Percentiles rank a stretch among this genome's conserved stretches.
These are phyloP conservation scores for Plasmodium gallinaceum DNA, from an alignment of 169 alveolate genomes.

Conservation along the genomic window DNA sequence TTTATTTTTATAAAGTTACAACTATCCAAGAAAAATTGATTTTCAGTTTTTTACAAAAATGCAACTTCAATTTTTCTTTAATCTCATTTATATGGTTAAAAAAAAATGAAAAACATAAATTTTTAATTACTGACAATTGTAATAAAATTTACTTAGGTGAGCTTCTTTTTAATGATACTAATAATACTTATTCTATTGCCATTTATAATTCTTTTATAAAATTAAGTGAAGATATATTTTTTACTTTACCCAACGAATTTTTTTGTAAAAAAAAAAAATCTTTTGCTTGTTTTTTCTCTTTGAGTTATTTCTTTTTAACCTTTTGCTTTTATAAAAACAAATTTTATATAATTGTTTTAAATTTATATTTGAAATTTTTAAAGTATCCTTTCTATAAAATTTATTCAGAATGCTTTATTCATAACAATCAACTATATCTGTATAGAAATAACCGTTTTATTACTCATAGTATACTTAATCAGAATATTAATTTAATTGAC, in stretches of 20 bases:
- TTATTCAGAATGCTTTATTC: not conserved
- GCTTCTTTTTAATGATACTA: not conserved
- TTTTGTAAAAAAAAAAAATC: conserved; percentile 5
- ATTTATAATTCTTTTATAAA: conserved; percentile 5
- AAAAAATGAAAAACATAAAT: not conserved
- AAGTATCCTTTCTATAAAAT: not conserved
- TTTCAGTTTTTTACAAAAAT: not conserved
- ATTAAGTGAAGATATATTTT: not conserved
- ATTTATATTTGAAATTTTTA: not conserved
- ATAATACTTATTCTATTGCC: not conserved
- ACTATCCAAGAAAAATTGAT: not conserved
- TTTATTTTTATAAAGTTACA: not conserved
- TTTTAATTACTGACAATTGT: not conserved
- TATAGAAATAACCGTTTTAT: not conserved
- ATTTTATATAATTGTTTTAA: not conserved
- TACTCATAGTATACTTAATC: too few relatives aligned
- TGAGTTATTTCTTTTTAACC: conserved; percentile 1
- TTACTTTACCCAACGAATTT: conserved; percentile 1
- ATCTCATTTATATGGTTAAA: conserved; percentile 3
- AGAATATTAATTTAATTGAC: too few relatives aligned
- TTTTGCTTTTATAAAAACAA: not conserved
- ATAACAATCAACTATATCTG: not conserved
- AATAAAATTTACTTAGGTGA: not conserved
- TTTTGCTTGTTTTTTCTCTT: not conserved
- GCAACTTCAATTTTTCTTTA: conserved; percentile 1